A percentile compares a stretch with the other conserved stretches of the same genome.
Conservation (phyloP, 306 rosid genomes). For the Aeschynomene evenia region DNA sequence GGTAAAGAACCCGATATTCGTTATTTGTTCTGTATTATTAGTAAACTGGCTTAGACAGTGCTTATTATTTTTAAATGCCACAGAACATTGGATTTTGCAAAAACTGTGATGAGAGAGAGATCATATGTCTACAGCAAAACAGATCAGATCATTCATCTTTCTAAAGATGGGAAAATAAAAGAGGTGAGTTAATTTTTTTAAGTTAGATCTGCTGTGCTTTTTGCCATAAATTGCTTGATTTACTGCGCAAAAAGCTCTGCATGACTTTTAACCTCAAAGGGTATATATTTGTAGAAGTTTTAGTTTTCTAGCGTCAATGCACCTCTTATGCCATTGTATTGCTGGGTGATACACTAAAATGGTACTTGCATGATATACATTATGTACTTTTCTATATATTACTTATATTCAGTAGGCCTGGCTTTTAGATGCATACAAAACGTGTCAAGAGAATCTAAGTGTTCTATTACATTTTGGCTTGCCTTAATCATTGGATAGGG, state of each 20-base stretch:
- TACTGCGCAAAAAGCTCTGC: not conserved
- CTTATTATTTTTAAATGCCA: slow-evolving; percentile 38
- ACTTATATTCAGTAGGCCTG: not conserved
- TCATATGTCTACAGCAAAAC: slow-evolving; percentile 60
- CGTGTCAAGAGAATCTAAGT: slow-evolving; percentile 6
- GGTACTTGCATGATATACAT: not conserved
- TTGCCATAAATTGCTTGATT: slow-evolving; percentile 4
- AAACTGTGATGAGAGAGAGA: slow-evolving; percentile 72
- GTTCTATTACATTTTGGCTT: not conserved
- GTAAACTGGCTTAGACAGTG: slow-evolving; percentile 13
- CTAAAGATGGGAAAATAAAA: slow-evolving; percentile 68
- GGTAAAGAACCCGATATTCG: slow-evolving; percentile 46
- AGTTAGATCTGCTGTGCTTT: slow-evolving; percentile 21
- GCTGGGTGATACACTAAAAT: slow-evolving; percentile 1
- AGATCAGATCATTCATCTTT: slow-evolving; percentile 68
- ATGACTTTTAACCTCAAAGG: slow-evolving; percentile 2
- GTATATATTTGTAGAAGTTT: not conserved
- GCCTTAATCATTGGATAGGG: slow-evolving; percentile 9
- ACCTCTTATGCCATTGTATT: slow-evolving; percentile 8
- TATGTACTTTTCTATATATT: not conserved
- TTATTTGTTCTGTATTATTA: slow-evolving; percentile 5
- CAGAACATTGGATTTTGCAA: slow-evolving; percentile 77
- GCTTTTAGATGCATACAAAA: not conserved
- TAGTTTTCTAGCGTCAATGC: slow-evolving; percentile 14
- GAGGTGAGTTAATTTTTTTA: slow-evolving; percentile 48